A percentile compares a stretch with the other conserved stretches of the same genome.
Evolutionary conservation across 352 stramenopile genomes (phyloP).

Genomic region (Globisporangium rhizosaccharum): DNA sequence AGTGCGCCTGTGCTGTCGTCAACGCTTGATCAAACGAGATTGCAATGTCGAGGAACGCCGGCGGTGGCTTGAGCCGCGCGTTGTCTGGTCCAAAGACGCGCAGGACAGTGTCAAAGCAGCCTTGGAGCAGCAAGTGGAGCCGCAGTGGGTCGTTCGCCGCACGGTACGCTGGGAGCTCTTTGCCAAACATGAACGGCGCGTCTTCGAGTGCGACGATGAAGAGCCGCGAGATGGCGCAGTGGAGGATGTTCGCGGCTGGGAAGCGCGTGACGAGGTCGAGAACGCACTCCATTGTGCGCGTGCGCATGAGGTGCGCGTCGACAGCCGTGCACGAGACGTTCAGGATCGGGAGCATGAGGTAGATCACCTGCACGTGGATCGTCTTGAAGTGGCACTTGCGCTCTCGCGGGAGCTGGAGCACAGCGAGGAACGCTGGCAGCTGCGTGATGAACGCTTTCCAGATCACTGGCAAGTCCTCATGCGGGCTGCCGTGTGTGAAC

Average conservation of each 20-base stretch:
- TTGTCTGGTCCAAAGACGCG: conserved; percentile 19
- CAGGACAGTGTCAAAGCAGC: conserved; percentile 39
- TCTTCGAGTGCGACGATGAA: conserved; percentile 80
- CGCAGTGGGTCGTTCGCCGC: conserved; percentile 45
- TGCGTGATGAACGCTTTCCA: conserved; percentile 52
- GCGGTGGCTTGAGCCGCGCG: conserved; percentile 23
- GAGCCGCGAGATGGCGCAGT: conserved; percentile 52
- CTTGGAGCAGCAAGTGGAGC: conserved; percentile 45
- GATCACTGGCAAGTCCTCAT: conserved; percentile 51
- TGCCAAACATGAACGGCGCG: conserved; percentile 75
- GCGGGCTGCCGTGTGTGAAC: conserved; percentile 32
- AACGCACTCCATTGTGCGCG: conserved; percentile 35
- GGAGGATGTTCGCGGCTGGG: conserved; percentile 80
- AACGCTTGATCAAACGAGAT: conserved; percentile 76
- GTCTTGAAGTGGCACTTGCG: conserved; percentile 36
- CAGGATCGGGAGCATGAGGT: conserved; percentile 70
- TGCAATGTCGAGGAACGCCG: conserved; percentile 62
- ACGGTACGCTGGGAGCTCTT: conserved; percentile 59
- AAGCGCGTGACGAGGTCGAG: conserved; percentile 92
- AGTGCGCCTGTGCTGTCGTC: conserved; percentile 50
- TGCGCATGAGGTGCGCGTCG: conserved; percentile 34
- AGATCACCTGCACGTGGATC: conserved; percentile 65
- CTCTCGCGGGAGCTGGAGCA: conserved; percentile 21
- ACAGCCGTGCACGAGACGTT: conserved; percentile 62
- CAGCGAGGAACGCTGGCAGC: conserved; percentile 32